phyloP scores from a whole-genome alignment of 1,284 basidiomycete species.

The Ganoderma lingzhi region DNA sequence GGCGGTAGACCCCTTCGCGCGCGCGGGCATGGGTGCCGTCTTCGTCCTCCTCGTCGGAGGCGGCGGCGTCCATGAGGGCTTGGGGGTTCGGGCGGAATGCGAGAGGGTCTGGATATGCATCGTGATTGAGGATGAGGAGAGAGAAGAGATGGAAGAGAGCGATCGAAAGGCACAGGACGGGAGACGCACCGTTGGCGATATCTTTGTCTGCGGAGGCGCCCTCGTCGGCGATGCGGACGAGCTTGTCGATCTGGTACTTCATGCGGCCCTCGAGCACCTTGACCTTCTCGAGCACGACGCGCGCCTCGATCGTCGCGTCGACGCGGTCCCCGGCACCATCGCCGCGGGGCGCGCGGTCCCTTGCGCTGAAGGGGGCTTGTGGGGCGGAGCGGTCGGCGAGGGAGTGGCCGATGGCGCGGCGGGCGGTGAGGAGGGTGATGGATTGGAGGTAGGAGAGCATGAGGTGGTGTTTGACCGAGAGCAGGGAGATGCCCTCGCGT shows the following conservation, averaged over 20 bases:
- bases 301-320: constrained; percentile 77
- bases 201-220: constrained; percentile 60
- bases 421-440: constrained; percentile 78
- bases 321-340: constrained; percentile 69
- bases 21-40: constrained; percentile 33
- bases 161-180: background rate
- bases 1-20: constrained; percentile 80
- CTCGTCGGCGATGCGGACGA: constrained; percentile 76
- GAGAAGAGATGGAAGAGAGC: constrained; percentile 1
- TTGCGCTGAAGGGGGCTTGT: constrained; percentile 57
- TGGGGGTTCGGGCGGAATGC: constrained; percentile 92
- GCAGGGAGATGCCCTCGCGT: constrained; percentile 87
- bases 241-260: constrained; percentile 96
- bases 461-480: constrained; percentile 89
- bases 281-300: constrained; percentile 82
- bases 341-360: constrained; percentile 63
- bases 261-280: constrained; percentile 86
- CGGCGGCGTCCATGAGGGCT: constrained; percentile 56
- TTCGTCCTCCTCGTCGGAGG: constrained; percentile 45
- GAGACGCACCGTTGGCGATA: constrained; percentile 68
- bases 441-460: constrained; percentile 92
- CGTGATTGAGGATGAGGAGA: background rate
- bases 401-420: constrained; percentile 71
- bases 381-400: constrained; percentile 61
- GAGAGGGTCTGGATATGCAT: constrained; percentile 72